Conservation (phyloP, 2,329 filamentous ascomycete genomes). For the Paraphoma sp. region DNA sequence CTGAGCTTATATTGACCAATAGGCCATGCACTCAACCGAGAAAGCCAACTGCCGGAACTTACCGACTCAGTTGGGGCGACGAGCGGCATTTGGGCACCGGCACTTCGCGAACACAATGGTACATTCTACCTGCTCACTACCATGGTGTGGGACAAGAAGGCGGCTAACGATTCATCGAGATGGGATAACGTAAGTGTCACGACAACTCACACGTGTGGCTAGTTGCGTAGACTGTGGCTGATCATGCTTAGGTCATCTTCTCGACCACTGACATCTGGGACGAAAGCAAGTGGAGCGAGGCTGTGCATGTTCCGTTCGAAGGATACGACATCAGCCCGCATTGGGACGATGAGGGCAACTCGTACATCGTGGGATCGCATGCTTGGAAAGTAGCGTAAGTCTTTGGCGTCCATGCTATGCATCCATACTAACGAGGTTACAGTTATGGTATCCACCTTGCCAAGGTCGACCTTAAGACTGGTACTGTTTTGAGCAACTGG, state of each 20-base stretch:
- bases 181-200: slow-evolving; percentile 47
- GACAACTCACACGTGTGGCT: slow-evolving; percentile 2
- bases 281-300: slow-evolving; percentile 56
- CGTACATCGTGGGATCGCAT: slow-evolving; percentile 53
- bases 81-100: slow-evolving; percentile 51
- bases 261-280: slow-evolving; percentile 53
- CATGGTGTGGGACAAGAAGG: slow-evolving; percentile 39
- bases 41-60: slow-evolving; percentile 49
- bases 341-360: slow-evolving; percentile 62
- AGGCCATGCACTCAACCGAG: slow-evolving; percentile 45
- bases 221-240: background rate
- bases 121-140: slow-evolving; percentile 51
- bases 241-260: slow-evolving; percentile 49
- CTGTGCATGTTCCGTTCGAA: slow-evolving; percentile 56
- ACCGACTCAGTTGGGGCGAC: slow-evolving; percentile 40
- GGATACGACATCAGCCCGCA: slow-evolving; percentile 63
- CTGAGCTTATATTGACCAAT: background rate
- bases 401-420: background rate
- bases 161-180: slow-evolving; percentile 31
- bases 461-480: slow-evolving; percentile 42
- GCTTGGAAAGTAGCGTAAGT: slow-evolving; percentile 21
- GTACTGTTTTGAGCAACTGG: slow-evolving; percentile 23
- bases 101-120: slow-evolving; percentile 49
- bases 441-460: slow-evolving; percentile 35
- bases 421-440: background rate